These are phyloP conservation scores for Endothia cerciana DNA, from an alignment of 2,329 filamentous ascomycete species.

Conservation along the genomic window DNA sequence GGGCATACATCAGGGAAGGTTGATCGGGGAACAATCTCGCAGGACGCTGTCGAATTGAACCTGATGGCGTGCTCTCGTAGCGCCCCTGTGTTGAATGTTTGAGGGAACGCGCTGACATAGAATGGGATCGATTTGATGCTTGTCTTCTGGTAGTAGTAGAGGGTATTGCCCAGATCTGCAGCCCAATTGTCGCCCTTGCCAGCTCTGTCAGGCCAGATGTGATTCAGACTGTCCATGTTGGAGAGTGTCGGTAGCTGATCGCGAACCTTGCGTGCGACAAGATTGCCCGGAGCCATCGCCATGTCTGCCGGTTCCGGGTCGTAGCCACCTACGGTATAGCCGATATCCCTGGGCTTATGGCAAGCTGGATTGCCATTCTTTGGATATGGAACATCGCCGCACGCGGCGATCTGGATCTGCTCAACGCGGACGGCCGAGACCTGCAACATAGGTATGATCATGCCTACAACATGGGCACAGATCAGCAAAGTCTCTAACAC, in stretches of 20 bases:
- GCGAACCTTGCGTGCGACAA: conserved; percentile 15
- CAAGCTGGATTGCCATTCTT: conserved; percentile 6
- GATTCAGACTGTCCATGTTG: conserved; percentile 13
- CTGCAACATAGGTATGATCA: conserved; percentile 15
- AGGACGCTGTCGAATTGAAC: conserved; percentile 10
- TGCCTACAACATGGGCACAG: not conserved
- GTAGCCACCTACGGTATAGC: conserved; percentile 13
- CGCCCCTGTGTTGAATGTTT: conserved; percentile 12
- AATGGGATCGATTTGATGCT: conserved; percentile 13
- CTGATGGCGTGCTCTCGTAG: conserved; percentile 18
- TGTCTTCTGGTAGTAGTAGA: conserved; percentile 21
- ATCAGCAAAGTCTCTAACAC: not conserved
- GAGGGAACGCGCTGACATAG: conserved; percentile 15
- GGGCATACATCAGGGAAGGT: conserved; percentile 9
- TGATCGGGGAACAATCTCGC: conserved; percentile 12
- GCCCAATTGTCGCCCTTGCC: conserved; percentile 14
- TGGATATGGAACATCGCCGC: conserved; percentile 12
- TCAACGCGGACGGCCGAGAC: conserved; percentile 14
- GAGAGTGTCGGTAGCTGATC: conserved; percentile 7
- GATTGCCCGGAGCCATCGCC: conserved; percentile 14
- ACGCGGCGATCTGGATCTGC: conserved; percentile 12
- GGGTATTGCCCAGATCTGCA: conserved; percentile 9
- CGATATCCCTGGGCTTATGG: conserved; percentile 9
- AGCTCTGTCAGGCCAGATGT: conserved; percentile 11
- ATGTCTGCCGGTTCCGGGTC: conserved; percentile 19